A percentile compares a stretch with the other conserved stretches of the same genome.
Conservation (phyloP, 2,329 filamentous ascomycete genomes). For the Aspergillus felis region DNA sequence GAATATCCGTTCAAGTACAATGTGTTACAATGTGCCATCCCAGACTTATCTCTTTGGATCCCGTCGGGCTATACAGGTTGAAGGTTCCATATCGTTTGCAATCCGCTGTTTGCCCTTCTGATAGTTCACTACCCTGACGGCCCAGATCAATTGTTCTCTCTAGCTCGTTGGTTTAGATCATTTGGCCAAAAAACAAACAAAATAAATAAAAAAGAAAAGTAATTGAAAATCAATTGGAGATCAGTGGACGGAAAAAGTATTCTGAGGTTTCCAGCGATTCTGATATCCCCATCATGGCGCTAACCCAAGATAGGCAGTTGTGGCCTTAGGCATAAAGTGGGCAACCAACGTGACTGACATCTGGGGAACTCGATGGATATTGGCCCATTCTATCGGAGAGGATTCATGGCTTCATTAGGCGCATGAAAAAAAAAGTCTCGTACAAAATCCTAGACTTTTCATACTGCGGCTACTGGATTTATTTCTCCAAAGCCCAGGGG, state of each 20-base stretch:
- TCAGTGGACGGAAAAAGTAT: neutral
- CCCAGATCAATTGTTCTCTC: no score
- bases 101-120: no score
- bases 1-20: no score
- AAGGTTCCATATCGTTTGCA: no score
- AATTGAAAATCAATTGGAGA: neutral
- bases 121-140: no score
- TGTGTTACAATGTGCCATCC: no score
- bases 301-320: slow-evolving; percentile 1
- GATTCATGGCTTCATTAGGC: neutral
- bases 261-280: neutral
- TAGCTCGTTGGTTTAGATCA: no score
- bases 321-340: slow-evolving; percentile 12
- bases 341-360: slow-evolving; percentile 15
- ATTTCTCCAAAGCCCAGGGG: neutral
- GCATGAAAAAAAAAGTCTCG: neutral
- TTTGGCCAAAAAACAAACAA: no score
- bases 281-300: neutral
- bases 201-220: no score
- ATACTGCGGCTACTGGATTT: neutral
- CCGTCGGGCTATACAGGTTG: no score
- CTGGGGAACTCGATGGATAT: slow-evolving; percentile 7
- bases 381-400: neutral
- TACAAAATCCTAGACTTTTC: neutral
- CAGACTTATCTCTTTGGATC: no score